These are phyloP conservation scores for Calonectria pseudoreteaudii DNA, from an alignment of 2,329 filamentous ascomycete genomes.

Conservation along the genomic window DNA sequence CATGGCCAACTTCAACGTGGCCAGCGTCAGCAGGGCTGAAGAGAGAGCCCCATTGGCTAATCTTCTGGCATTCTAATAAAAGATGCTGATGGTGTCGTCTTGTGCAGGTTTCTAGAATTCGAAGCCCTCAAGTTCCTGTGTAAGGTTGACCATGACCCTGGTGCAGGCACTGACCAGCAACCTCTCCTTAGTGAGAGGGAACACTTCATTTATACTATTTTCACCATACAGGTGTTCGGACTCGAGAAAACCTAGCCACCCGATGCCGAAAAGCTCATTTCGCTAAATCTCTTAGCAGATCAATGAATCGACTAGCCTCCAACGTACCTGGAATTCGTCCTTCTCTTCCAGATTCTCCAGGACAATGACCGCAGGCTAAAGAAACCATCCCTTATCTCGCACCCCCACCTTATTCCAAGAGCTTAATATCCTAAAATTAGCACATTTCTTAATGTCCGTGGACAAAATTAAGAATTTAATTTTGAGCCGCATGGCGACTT, in stretches of 20 bases:
- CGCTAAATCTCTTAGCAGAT: not conserved
- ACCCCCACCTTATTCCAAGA: not conserved
- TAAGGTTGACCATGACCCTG: not conserved
- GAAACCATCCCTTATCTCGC: not conserved
- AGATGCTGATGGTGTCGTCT: not conserved
- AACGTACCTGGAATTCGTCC: not conserved
- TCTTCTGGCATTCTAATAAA: no score
- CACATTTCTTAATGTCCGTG: fast-evolving
- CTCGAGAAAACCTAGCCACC: not conserved
- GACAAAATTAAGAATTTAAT: not conserved
- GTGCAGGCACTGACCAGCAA: not conserved
- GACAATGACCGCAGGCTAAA: not conserved
- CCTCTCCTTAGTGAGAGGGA: not conserved
- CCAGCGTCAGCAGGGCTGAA: not conserved
- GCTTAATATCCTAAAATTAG: not conserved
- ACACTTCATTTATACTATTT: not conserved
- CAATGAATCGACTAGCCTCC: not conserved
- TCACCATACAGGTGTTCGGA: not conserved
- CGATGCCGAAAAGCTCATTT: no score
- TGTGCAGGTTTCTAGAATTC: not conserved
- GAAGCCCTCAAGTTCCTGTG: not conserved
- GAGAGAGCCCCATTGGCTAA: not conserved
- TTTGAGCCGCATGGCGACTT: not conserved
- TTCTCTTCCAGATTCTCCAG: not conserved
- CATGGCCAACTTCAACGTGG: not conserved